Percentiles rank a stretch among this genome's conserved stretches.
Evolutionary conservation across 257 asterid genomes (phyloP).

Genomic region (Nicotiana undulata): DNA sequence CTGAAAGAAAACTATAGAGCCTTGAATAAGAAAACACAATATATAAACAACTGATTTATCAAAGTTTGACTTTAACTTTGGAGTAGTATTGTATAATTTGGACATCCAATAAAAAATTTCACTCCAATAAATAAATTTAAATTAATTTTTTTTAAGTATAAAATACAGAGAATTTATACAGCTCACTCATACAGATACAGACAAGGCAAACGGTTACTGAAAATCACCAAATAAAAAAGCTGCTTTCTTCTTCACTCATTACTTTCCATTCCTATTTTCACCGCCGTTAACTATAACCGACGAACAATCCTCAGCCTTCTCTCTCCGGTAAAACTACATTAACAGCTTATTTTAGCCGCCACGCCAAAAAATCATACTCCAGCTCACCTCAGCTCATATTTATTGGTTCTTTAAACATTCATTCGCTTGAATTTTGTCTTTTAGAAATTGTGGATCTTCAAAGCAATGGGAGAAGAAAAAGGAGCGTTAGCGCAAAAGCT

Average conservation of each 20-base stretch:
- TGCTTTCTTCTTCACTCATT: neutral
- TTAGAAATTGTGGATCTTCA: conserved; percentile 17
- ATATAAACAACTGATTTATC: too few relatives aligned
- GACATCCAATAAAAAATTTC: too few relatives aligned
- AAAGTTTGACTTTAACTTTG: too few relatives aligned
- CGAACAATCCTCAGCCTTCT: neutral
- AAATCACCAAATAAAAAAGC: neutral
- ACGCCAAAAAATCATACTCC: too few relatives aligned
- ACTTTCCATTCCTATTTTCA: neutral
- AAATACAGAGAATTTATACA: too few relatives aligned
- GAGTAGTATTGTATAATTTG: too few relatives aligned
- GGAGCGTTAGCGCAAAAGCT: conserved; percentile 43
- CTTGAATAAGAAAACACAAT: too few relatives aligned
- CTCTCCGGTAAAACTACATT: neutral
- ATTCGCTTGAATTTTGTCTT: neutral
- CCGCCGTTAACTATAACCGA: neutral
- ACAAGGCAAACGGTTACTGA: neutral
- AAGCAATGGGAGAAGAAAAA: conserved; percentile 62
- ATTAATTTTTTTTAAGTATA: too few relatives aligned
- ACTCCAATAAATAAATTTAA: too few relatives aligned
- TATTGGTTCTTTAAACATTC: neutral
- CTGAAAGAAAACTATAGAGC: too few relatives aligned
- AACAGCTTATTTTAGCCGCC: neutral
- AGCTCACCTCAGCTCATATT: neutral
- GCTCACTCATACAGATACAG: neutral